These are phyloP conservation scores for Neurospora cerealis DNA, from an alignment of 495 filamentous ascomycete species.

Conservation along the genomic window DNA sequence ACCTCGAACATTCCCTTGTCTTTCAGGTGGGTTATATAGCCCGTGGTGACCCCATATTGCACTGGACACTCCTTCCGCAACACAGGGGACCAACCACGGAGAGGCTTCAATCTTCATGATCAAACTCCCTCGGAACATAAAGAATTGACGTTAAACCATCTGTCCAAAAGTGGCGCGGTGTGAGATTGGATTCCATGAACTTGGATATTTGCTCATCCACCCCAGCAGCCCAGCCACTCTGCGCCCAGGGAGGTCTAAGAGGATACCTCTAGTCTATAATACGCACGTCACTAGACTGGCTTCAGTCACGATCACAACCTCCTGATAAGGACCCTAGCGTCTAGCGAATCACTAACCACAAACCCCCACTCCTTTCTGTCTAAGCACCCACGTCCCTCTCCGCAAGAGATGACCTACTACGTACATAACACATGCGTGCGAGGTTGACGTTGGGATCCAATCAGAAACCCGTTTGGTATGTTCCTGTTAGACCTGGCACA, in stretches of 20 bases:
- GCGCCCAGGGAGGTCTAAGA: not conserved
- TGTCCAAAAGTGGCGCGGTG: not conserved
- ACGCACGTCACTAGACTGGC: not conserved
- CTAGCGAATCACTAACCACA: slow-evolving; percentile 1
- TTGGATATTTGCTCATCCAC: not conserved
- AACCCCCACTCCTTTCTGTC: not conserved
- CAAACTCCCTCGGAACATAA: not conserved
- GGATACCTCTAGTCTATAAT: not conserved
- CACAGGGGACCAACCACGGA: not conserved
- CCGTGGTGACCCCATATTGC: not conserved
- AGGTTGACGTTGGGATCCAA: not conserved
- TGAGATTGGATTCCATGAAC: not conserved
- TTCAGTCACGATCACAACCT: not conserved
- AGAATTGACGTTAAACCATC: not conserved
- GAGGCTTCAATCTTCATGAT: not conserved
- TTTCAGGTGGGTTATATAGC: not conserved
- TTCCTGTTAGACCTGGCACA: not conserved
- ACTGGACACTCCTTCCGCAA: not conserved
- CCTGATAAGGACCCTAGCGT: slow-evolving; percentile 1
- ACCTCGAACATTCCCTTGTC: not conserved
- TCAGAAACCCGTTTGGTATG: not conserved
- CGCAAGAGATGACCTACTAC: not conserved
- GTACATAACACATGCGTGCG: not conserved
- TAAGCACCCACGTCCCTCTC: not conserved
- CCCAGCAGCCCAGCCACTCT: not conserved